Percentiles rank a stretch among this genome's conserved stretches.
Conservation (phyloP, 2,329 filamentous ascomycete species). For the Plectosphaerella plurivora region DNA sequence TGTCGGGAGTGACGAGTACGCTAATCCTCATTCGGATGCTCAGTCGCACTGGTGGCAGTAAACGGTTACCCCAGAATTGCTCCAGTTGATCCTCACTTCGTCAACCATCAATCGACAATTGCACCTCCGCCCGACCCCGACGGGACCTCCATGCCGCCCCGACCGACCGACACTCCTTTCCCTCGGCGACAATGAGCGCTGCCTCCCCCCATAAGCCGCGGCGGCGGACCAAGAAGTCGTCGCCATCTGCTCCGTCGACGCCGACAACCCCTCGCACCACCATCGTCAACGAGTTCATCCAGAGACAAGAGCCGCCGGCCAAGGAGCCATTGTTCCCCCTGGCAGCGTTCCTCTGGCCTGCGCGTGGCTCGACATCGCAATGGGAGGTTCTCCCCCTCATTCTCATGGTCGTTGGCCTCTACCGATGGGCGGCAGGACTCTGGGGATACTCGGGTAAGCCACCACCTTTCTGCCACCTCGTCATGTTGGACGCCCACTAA, state of each 20-base stretch:
- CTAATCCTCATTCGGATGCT: too few relatives aligned
- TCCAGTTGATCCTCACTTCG: neutral
- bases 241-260: constrained; percentile 10
- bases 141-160: neutral
- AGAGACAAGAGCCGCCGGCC: constrained; percentile 39
- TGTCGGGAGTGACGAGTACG: too few relatives aligned
- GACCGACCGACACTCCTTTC: neutral
- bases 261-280: neutral
- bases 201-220: constrained; percentile 56
- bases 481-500: too few relatives aligned
- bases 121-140: neutral
- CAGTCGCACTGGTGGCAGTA: too few relatives aligned
- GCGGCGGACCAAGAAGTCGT: constrained; percentile 49
- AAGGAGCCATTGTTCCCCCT: constrained; percentile 77
- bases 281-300: constrained; percentile 11
- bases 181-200: constrained; percentile 40
- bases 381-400: constrained; percentile 88
- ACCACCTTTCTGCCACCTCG: too few relatives aligned
- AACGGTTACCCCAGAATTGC: neutral
- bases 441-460: constrained; percentile 88
- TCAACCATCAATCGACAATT: neutral
- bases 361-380: constrained; percentile 77
- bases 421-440: constrained; percentile 85
- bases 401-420: constrained; percentile 84
- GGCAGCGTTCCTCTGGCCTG: constrained; percentile 91